Percentiles rank a stretch among this genome's conserved stretches.
These are phyloP conservation scores for Achaetomium macrosporum DNA, from an alignment of 2,329 filamentous ascomycete species.

Conservation along the genomic window DNA sequence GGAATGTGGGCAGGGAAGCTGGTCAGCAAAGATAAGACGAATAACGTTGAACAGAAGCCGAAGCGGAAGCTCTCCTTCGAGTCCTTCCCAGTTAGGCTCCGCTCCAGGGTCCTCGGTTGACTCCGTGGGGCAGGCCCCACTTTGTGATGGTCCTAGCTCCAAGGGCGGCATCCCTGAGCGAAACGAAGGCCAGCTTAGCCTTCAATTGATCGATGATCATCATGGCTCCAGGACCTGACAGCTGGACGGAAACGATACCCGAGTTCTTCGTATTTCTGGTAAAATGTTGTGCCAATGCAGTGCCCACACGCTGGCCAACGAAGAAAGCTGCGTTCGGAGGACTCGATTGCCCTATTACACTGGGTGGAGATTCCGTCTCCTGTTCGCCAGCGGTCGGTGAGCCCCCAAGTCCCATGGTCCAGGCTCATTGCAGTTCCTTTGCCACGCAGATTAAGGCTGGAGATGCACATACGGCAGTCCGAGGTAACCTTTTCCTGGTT, in stretches of 20 bases:
- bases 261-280: background rate
- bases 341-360: background rate
- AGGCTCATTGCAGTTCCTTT: too few relatives aligned
- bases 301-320: constrained; percentile 3
- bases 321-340: too few relatives aligned
- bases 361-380: too few relatives aligned
- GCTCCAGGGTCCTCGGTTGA: constrained; percentile 1
- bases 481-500: too few relatives aligned
- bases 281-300: constrained; percentile 4
- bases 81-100: background rate
- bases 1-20: too few relatives aligned
- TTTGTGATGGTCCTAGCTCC: background rate
- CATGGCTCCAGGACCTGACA: too few relatives aligned
- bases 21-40: background rate
- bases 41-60: background rate
- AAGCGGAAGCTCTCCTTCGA: background rate
- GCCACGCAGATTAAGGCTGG: too few relatives aligned
- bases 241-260: too few relatives aligned
- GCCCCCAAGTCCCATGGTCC: too few relatives aligned
- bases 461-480: too few relatives aligned
- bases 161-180: background rate
- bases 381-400: too few relatives aligned
- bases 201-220: too few relatives aligned
- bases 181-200: background rate
- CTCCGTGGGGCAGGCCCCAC: background rate